Base-by-base conservation (phyloP, 2,329 filamentous ascomycete genomes). In the Nemania abortiva region DNA sequence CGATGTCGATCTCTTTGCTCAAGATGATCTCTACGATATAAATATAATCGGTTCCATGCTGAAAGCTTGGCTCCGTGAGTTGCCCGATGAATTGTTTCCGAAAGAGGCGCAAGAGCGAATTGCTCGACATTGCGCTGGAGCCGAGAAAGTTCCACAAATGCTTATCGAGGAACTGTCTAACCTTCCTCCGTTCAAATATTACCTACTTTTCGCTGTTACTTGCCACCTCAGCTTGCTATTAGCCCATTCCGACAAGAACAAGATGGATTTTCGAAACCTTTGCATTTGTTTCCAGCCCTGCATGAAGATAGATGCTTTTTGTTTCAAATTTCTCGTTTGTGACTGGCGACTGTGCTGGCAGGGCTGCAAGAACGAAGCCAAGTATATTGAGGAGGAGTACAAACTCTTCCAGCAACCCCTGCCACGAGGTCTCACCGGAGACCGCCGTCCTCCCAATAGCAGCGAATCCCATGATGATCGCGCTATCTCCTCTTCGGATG, bases 281-380 rank as follows among this genome's bases (percentile, higher is more conserved):
- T 97, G 94, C 82, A 97, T 98, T 75, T 98, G 95, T 83, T 98
- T 98, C 81, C 94, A 97, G 81, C 95, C 95, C 3, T 97, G 94
- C 81, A 94, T 98, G 88, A 97, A 95, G 82, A 96, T 98, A 68
- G 95, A 98, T 77, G 91, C 91, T 0, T 97, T 95, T 79, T 97
- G 94, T 79, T 98, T 98, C 86, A 94, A 95, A 76, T 98, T 97
- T 73, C 86, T 98, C 13, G 95, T 98, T 22, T 93, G 94, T 77
- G 92, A 98, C 78, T 98, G 95, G 95, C 91, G 94, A 74, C 91
- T 97, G 74, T 98, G 95, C 83, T 98, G 95, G 95, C 94, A 96
- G 79, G 95, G 95, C 9, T 98, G 95, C 83, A 94, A 91, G 84
- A 97, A 92, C 13, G 95, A 98, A 81, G 90, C 93, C 71, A 90